Base-by-base conservation (phyloP, 1,139 yeast species). In the Kodamaea derodonti region DNA sequence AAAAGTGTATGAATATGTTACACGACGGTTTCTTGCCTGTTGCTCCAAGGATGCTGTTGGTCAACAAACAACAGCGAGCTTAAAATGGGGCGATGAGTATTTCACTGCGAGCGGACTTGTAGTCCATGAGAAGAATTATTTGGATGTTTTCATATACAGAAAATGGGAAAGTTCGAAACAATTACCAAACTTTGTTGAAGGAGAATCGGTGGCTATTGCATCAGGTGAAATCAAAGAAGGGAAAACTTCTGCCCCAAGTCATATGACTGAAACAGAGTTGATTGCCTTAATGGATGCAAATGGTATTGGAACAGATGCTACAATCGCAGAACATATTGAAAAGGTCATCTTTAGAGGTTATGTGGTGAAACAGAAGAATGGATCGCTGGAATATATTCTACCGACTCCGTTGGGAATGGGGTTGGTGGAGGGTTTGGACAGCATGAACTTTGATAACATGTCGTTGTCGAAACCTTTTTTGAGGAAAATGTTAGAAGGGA, bases 281-380 rank as follows among this genome's bases (percentile, higher is more conserved):
- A 87, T 94, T 61, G 84, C 88, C 9, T 62, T 92, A 33, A 94
- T 94, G 99, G 98, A 94, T 62, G 86, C 79, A 5, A 94, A 94
- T 59, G 97, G 97, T 0, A 94, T 94, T 32, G 99, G 99, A 1
- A 94, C 99, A 0, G 99, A 94, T 64, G 98, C 99, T 1, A 94
- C 99, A 0, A 94, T 94, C 62, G 98, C 98, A 0, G 98, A 92
- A 29, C 99, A 94, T 57, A 92, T 94, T 25, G 90, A 84, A 40
- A 90, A 85, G 51, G 80, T 94, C 30, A 62, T 74, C 17, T 56
- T 58, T 9, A 62, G 98, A 36, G 77, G 79, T 22, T 94, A 90
- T 51, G 78, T 85, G 3, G 61, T 62, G 12, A 80, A 81, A 45
- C 63, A 36, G 46, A 67, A 58, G 43, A 55, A 33, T 42, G 65